These are phyloP conservation scores for Cubamyces lactineus DNA, from an alignment of 768 basidiomycete genomes.

Conservation along the genomic window DNA sequence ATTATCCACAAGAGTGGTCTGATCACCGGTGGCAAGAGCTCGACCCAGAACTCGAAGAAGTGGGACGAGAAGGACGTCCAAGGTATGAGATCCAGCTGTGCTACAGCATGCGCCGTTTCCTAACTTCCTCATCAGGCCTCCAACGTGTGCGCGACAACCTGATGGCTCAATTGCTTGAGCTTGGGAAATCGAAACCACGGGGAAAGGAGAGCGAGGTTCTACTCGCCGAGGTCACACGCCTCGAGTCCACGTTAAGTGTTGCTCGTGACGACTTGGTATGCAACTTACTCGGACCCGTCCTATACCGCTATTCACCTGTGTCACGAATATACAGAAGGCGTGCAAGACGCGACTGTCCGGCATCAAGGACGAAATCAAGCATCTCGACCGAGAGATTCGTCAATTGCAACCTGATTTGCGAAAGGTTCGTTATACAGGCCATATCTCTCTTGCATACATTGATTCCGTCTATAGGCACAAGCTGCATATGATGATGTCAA, in stretches of 20 bases:
- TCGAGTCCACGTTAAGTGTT: slow-evolving; percentile 78
- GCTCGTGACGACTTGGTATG: slow-evolving; percentile 81
- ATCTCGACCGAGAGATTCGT: slow-evolving; percentile 72
- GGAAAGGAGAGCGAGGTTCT: slow-evolving; percentile 82
- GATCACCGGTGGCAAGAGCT: slow-evolving; percentile 92
- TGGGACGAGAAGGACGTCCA: slow-evolving; percentile 96
- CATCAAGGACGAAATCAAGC: slow-evolving; percentile 82
- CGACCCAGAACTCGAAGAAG: slow-evolving; percentile 75
- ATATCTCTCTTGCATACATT: background rate
- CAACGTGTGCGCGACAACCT: slow-evolving; percentile 71
- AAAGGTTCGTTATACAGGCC: slow-evolving; percentile 48
- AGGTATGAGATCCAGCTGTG: slow-evolving; percentile 46
- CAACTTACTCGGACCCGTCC: slow-evolving; percentile 28
- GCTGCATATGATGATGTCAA: slow-evolving; percentile 54
- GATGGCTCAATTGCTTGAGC: slow-evolving; percentile 74
- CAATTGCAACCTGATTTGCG: slow-evolving; percentile 68
- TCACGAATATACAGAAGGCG: slow-evolving; percentile 56
- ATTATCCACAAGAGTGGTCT: slow-evolving; percentile 97
- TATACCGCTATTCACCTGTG: background rate
- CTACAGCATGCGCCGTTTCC: background rate
- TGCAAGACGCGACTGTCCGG: slow-evolving; percentile 77
- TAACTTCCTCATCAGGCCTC: slow-evolving; percentile 40
- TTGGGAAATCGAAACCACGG: slow-evolving; percentile 84
- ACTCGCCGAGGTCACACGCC: slow-evolving; percentile 71
- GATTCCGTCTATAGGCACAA: slow-evolving; percentile 49